Evolutionary conservation across 2,329 filamentous ascomycete species (phyloP), one percentile per base, ranked within the genome.

Genomic region (Epichloe sylvatica): DNA sequence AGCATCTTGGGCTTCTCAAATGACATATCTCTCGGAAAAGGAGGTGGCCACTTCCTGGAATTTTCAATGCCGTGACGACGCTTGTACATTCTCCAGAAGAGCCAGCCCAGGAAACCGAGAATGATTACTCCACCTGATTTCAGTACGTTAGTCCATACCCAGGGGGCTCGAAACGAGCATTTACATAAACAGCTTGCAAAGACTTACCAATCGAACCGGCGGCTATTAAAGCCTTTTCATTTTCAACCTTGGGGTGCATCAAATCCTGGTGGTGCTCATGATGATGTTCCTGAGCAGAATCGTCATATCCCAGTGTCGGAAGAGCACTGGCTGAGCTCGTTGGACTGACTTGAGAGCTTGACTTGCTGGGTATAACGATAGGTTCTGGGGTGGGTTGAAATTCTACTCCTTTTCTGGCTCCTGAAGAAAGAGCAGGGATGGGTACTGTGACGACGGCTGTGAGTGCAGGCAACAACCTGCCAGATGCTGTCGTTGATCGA

Each of bases 61-160:
- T 64, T 46, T 11, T 65, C 67, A 70, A 21, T 40, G 7, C 43
- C 33, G 55, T 55, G 39, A 12, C 49, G 51, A 40, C 49, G 49
- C 36, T 49, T 55, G 34, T 42, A 60, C n/a, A 39, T 47, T n/a
- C 68, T 64, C 62, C 67, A 73, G 5, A 69, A 57, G 23, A 74
- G 60, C 71, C 70, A 76, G 7, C 57, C 56, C 23, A 74, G 51
- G 51, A 73, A 70, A 47, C 66, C 70, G 8, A 72, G 51, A 30
- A 72, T 57, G 19, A 75, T 67, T 46, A 73, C 71, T 5, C 64
- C 66, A 30, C 69, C 73, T 59, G 30, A 11, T n/a, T 34, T 46
- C n/a, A n/a, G 17, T 19, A 5, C 12, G 21, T 23, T 42, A 47
- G 46, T 42, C 5, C 25, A 41, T n/a, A 4, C 33, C 23, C 5